A percentile compares a stretch with the other conserved stretches of the same genome.
Conservation (phyloP, 306 rosid species). For the Vigna unguiculata region DNA sequence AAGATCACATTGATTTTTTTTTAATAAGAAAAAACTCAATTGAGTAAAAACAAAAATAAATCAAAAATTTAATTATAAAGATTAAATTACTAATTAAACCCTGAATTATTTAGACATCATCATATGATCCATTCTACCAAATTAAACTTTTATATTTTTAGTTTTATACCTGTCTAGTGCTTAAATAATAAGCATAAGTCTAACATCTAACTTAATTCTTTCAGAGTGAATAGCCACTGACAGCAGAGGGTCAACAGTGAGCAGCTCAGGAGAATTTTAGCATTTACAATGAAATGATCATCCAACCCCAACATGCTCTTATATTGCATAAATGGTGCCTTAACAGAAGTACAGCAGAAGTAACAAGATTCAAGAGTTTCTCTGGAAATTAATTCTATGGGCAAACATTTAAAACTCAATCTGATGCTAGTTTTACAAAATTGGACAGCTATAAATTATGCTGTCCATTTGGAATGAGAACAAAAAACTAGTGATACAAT, state of each 20-base stretch:
- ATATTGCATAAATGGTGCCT: not conserved
- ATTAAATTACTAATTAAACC: too few relatives aligned
- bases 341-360: not conserved
- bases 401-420: conserved; percentile 8
- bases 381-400: not conserved
- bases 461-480: conserved; percentile 17
- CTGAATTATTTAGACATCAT: not conserved
- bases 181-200: not conserved
- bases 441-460: conserved; percentile 36
- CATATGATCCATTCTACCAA: not conserved
- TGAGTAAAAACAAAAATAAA: too few relatives aligned
- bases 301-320: not conserved
- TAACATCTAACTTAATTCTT: not conserved
- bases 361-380: not conserved
- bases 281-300: not conserved
- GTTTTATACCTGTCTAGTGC: not conserved
- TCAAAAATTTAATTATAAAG: too few relatives aligned
- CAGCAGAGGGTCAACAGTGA: not conserved
- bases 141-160: not conserved
- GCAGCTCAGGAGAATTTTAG: not conserved
- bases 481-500: conserved; percentile 29
- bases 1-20: too few relatives aligned
- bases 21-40: too few relatives aligned
- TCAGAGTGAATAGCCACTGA: not conserved
- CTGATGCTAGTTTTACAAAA: conserved; percentile 45